Percentiles rank a stretch among this genome's conserved stretches.
Evolutionary conservation across 2,329 filamentous ascomycete genomes (phyloP).

Genomic region (Seiridium cupressi): DNA sequence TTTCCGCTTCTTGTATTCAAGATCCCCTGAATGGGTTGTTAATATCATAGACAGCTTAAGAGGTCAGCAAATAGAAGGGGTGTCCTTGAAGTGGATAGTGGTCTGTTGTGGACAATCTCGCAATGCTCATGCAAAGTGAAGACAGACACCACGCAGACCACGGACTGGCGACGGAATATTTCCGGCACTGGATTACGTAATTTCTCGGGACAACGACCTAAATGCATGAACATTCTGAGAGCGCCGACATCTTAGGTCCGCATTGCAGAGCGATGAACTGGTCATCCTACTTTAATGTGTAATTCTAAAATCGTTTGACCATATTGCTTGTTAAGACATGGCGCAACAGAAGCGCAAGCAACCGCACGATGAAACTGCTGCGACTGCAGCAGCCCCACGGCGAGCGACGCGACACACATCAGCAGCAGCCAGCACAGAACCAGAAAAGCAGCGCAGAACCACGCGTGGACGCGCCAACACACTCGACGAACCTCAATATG

Average conservation of each 20-base stretch:
- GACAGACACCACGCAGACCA: neutral
- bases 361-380: constrained; percentile 18
- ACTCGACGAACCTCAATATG: constrained; percentile 6
- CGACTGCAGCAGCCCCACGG: constrained; percentile 15
- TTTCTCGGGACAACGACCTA: neutral
- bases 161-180: neutral
- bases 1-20: too few species aligned
- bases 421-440: constrained; percentile 4
- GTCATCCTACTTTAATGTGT: neutral
- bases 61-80: too few species aligned
- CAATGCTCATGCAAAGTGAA: neutral
- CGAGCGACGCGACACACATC: constrained; percentile 23
- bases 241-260: neutral
- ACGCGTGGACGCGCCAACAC: constrained; percentile 21
- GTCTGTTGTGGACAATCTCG: neutral
- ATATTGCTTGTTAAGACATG: constrained; percentile 16
- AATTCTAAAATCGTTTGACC: neutral
- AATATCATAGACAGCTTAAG: too few species aligned
- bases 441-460: constrained; percentile 23
- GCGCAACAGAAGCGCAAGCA: constrained; percentile 29
- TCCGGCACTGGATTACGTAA: neutral
- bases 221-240: neutral
- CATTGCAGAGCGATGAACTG: neutral
- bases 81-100: neutral
- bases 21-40: too few species aligned